A percentile compares a stretch with the other conserved stretches of the same genome.
Evolutionary conservation across 73 alveolate species (phyloP).

Genomic region (Blepharisma stoltei): DNA sequence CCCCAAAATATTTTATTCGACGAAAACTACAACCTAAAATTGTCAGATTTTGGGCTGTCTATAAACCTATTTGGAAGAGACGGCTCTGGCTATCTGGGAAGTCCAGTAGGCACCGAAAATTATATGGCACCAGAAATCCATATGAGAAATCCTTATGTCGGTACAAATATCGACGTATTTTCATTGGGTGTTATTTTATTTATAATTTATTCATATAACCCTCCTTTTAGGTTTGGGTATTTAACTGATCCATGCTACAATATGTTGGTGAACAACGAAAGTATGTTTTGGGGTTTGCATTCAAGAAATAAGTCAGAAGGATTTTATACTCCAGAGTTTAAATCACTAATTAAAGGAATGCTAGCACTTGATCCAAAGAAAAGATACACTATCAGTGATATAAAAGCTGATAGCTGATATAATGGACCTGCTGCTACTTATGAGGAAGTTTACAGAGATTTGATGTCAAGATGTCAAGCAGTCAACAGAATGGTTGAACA

Average conservation of each 20-base stretch:
- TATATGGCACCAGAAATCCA: conserved; percentile 65
- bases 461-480: background rate
- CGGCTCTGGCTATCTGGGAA: conserved; percentile 25
- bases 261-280: conserved; percentile 7
- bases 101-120: conserved; percentile 34
- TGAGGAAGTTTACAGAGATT: background rate
- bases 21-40: conserved; percentile 27
- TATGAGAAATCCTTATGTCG: conserved; percentile 39
- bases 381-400: conserved; percentile 28
- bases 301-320: background rate
- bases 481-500: background rate
- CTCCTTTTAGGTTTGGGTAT: conserved; percentile 37
- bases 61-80: conserved; percentile 9
- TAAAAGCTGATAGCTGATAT: conserved; percentile 28
- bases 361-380: conserved; percentile 24
- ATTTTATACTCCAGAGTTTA: conserved; percentile 16
- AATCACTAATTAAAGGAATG: conserved; percentile 12
- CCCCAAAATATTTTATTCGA: conserved; percentile 34
- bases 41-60: conserved; percentile 37
- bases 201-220: conserved; percentile 33
- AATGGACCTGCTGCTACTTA: conserved; percentile 1
- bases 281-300: background rate
- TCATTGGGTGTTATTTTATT: conserved; percentile 55
- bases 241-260: conserved; percentile 28
- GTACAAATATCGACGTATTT: conserved; percentile 51